phyloP scores from a whole-genome alignment of 176 grass and related monocot genomes.

The Avena atlantica region DNA sequence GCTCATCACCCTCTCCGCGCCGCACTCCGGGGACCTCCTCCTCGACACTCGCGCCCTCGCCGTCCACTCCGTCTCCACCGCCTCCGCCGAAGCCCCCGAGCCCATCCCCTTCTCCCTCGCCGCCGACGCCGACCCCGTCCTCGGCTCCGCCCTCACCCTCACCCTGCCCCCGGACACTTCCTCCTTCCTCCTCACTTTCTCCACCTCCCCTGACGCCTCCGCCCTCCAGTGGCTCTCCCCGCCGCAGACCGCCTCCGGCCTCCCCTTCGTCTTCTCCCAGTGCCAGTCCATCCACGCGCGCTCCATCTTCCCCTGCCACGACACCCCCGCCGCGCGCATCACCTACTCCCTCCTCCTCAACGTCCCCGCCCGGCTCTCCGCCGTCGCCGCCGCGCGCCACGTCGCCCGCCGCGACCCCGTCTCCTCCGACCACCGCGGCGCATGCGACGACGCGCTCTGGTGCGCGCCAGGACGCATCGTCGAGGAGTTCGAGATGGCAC shows the following conservation, averaged over 20 bases:
- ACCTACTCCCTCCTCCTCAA: constrained; percentile 78
- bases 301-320: constrained; percentile 90
- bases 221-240: constrained; percentile 73
- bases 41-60: constrained; percentile 69
- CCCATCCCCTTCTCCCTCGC: constrained; percentile 65
- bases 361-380: constrained; percentile 68
- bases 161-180: constrained; percentile 56
- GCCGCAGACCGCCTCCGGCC: constrained; percentile 49
- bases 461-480: constrained; percentile 67
- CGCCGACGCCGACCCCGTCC: constrained; percentile 54
- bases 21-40: constrained; percentile 66
- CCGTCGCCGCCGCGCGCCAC: constrained; percentile 81
- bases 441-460: constrained; percentile 74
- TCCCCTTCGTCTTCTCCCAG: constrained; percentile 90
- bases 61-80: constrained; percentile 60
- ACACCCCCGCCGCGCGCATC: constrained; percentile 80
- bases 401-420: constrained; percentile 61
- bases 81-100: not conserved
- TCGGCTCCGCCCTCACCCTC: constrained; percentile 68
- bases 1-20: constrained; percentile 60
- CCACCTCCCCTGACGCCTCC: constrained; percentile 61
- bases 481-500: constrained; percentile 91
- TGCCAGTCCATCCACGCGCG: constrained; percentile 94
- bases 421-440: constrained; percentile 50
- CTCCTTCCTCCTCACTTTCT: constrained; percentile 61